Evolutionary conservation across 257 asterid genomes (phyloP), one percentile per base, ranked within the genome.

Genomic region (Phtheirospermum japonicum): DNA sequence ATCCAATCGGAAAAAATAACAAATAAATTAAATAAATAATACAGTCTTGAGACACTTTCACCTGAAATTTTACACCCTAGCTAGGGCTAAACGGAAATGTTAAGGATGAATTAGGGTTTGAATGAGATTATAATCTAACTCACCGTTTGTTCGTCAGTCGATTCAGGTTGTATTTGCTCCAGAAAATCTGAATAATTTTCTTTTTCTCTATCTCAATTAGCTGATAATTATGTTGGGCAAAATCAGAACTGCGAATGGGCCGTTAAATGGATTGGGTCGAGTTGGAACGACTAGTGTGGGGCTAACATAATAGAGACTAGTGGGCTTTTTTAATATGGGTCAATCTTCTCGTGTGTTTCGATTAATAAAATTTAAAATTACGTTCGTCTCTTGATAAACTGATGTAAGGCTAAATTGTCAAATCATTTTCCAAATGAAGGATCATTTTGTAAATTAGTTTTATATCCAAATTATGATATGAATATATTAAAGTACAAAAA

Each of bases 21-120:
- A 23, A 23, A 23, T 3, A 23, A 23, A 23, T 23, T 1, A 56
- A 65, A 26, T n/a, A 34, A 34, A 34, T 5, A 5, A 34, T 11
- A 28, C 14, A 34, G 6, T 17, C 2, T 42, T 7, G 18, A 31
- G 23, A 57, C 10, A 31, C 0, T 30, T 59, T 50, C 45, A 28
- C 57, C 67, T 58, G 63, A 51, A 37, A 26, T 2, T 37, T 64
- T 8, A 4, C 5, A 55, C 66, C 76, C 11, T 50, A 13, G 5
- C 33, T 43, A 26, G 18, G 31, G 59, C 10, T 31, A 54, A 54
- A 12, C 10, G 28, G 59, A 54, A 68, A 9, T 43, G 34, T 37
- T 59, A 64, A 65, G 28, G 28, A 23, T 23, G 28, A 23, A n/a
- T n/a, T 23, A 23, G 28, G 70, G 60, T 19, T 71, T 39, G 58